Base-by-base conservation (phyloP, 2,329 filamentous ascomycete genomes). In the Diplodia scrobiculata region DNA sequence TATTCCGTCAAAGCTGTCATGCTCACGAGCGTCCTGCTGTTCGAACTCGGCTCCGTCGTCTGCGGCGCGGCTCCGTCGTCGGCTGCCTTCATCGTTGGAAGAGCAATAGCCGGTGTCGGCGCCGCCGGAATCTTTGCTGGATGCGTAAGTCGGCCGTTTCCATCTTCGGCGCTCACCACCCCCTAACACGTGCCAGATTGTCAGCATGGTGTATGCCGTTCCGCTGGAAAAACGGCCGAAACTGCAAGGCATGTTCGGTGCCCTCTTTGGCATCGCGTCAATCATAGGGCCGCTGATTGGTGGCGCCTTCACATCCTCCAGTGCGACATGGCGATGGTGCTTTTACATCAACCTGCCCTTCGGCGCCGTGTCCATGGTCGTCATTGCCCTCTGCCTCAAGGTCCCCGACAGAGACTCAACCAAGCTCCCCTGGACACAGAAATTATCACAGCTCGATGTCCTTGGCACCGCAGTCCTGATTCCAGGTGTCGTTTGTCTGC, bases 21-120 rank as follows among this genome's bases (percentile, higher is more conserved):
- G 67, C 64, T 78, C 9, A 51, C 66, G 6, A 51, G 69, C 29
- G 76, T 77, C 38, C 68, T 71, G 58, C 51, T 84, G 66, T 86
- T 87, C 69, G 83, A 86, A 69, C 25, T 86, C 10, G 84, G 84
- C 7, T 84, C 82, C 0, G 69, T 82, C 9, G 69, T 86, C n/a
- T 86, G 83, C 68, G 84, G 47, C 74, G 63, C 38, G 27, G 47
- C 21, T 2, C 47, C 60, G 1, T 14, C 25, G 2, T 25, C 21
- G 13, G 9, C 48, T 14, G 13, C 47, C 29, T 64, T 85, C 36
- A 84, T 85, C 70, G 73, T 84, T 50, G 83, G 83, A 13, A 78
- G 83, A 63, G 82, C 81, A 0, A 73, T 85, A 51, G 77, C 82
- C 34, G 83, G 83, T 64, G 70, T 84, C 0, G 83, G 83, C 9